These are phyloP conservation scores for Echium plantagineum DNA, from an alignment of 257 asterid species.

Conservation along the genomic window DNA sequence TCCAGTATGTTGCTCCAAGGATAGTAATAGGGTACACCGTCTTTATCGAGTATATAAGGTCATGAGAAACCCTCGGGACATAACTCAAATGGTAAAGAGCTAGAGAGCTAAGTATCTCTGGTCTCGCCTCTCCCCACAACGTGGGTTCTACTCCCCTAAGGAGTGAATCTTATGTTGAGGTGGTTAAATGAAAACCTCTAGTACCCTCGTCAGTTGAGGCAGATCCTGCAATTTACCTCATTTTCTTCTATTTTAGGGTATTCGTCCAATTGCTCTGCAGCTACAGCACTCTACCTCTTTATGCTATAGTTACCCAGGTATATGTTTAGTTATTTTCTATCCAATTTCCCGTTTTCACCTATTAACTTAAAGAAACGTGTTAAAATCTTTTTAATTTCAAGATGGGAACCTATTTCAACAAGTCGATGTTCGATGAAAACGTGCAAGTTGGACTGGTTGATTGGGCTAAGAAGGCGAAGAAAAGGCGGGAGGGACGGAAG, in stretches of 20 bases:
- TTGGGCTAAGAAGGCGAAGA: slow-evolving; percentile 75
- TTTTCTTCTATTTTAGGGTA: slow-evolving; percentile 34
- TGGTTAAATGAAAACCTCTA: no score
- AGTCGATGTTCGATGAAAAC: slow-evolving; percentile 78
- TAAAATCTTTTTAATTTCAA: slow-evolving; percentile 4
- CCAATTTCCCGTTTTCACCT: background rate
- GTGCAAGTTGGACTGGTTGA: slow-evolving; percentile 77
- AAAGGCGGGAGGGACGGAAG: slow-evolving; percentile 34
- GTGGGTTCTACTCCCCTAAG: no score
- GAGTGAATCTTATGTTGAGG: no score
- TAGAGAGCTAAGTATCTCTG: no score
- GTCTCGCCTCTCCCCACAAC: no score
- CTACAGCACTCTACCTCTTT: slow-evolving; percentile 86
- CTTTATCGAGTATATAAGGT: background rate
- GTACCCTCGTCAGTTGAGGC: no score
- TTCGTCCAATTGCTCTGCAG: slow-evolving; percentile 86
- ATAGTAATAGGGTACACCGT: slow-evolving; percentile 70
- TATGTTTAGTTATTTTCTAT: background rate
- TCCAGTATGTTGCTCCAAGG: slow-evolving; percentile 60
- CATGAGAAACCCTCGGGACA: no score
- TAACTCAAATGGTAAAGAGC: no score
- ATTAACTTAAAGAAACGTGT: background rate
- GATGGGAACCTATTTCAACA: slow-evolving; percentile 98
- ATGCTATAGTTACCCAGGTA: slow-evolving; percentile 94
- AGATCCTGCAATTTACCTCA: no score